These are phyloP conservation scores for Volutella citrinella DNA, from an alignment of 2,329 filamentous ascomycete genomes.

Conservation along the genomic window DNA sequence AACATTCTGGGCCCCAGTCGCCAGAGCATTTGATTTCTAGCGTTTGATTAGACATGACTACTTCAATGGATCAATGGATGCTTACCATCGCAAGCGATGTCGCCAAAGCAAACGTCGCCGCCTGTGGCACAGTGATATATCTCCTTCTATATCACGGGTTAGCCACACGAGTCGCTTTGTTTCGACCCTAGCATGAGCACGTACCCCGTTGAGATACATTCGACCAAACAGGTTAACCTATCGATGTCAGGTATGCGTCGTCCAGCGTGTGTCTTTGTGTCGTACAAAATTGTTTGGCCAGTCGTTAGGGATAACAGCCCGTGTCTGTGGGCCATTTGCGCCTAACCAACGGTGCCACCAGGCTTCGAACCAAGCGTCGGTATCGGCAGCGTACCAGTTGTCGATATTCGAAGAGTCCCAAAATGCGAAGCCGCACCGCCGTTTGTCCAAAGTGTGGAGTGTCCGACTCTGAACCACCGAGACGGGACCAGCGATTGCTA, in stretches of 20 bases:
- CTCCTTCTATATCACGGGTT: conserved; percentile 1
- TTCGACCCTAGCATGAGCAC: no score
- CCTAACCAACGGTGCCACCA: conserved; percentile 1
- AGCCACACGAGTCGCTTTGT: no score
- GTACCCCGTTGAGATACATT: conserved; percentile 4
- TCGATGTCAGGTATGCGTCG: no score
- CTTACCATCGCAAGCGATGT: conserved; percentile 2
- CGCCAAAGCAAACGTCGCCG: conserved; percentile 1
- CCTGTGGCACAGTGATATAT: conserved; percentile 1
- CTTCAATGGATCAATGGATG: no score
- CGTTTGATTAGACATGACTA: neutral
- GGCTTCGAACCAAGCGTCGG: conserved; percentile 1
- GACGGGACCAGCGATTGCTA: no score
- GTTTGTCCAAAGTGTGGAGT: neutral
- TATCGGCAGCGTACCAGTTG: conserved; percentile 2
- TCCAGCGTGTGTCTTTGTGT: no score
- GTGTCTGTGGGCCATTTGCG: neutral
- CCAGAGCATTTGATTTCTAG: conserved; percentile 5
- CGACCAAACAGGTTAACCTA: conserved; percentile 4
- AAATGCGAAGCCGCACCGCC: conserved; percentile 1
- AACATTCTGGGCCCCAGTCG: conserved; percentile 3
- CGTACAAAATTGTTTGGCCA: conserved; percentile 7
- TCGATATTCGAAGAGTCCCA: conserved; percentile 3
- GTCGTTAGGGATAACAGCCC: conserved; percentile 1
- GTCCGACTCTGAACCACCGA: no score